phyloP scores from a whole-genome alignment of 257 asterid genomes.

The Solanum verrucosum region DNA sequence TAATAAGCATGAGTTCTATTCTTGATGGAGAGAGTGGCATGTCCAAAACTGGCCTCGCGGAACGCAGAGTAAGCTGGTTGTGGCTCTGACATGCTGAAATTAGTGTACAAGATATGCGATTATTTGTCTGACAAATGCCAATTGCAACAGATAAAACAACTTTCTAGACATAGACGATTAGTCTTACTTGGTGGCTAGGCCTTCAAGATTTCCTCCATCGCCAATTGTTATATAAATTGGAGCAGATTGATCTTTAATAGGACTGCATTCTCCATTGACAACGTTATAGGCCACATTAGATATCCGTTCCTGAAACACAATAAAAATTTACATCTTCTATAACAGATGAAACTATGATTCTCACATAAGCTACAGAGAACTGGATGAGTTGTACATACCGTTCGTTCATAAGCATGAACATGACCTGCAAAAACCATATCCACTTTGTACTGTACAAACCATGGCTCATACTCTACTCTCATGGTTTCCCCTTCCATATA shows the following conservation, averaged over 20 bases:
- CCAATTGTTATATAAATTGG: constrained; percentile 61
- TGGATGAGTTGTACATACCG: constrained; percentile 6
- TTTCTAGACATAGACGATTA: neutral
- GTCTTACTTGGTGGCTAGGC: constrained; percentile 50
- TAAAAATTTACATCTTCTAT: neutral
- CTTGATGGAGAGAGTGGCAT: constrained; percentile 59
- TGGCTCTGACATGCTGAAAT: constrained; percentile 74
- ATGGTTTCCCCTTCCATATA: constrained; percentile 80
- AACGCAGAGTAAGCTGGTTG: constrained; percentile 77
- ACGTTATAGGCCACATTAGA: constrained; percentile 53
- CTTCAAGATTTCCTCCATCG: constrained; percentile 65
- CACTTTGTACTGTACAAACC: constrained; percentile 73
- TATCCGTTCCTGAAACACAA: constrained; percentile 35
- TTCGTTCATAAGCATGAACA: constrained; percentile 90
- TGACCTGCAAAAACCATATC: constrained; percentile 90
- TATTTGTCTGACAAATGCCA: neutral
- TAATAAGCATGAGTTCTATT: constrained; percentile 68
- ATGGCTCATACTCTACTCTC: constrained; percentile 69
- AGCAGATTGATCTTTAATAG: constrained; percentile 37
- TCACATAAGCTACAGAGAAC: neutral
- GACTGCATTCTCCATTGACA: constrained; percentile 48
- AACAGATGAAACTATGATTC: neutral
- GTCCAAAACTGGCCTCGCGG: constrained; percentile 90
- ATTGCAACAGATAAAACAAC: neutral
- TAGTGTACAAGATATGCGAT: neutral